Conservation (phyloP, 2,329 filamentous ascomycete species). For the Talaromyces sp. region DNA sequence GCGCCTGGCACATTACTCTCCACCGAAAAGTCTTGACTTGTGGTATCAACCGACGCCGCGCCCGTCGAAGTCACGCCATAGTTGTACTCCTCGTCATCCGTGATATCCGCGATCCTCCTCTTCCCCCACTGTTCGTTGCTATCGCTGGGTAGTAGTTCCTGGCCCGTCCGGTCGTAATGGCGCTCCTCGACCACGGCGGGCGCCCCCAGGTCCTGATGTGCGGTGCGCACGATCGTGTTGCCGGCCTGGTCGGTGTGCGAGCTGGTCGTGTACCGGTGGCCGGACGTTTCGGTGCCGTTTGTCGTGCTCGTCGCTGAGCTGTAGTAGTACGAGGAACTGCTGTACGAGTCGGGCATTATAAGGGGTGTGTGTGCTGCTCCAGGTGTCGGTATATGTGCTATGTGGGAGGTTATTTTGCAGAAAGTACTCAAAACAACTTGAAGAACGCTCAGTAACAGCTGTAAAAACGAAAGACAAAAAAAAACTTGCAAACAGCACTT, state of each 20-base stretch:
- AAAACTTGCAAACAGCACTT: not conserved
- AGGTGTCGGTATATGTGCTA: not conserved
- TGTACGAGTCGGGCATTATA: conserved; percentile 16
- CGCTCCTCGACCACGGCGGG: conserved; percentile 28
- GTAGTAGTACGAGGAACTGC: conserved; percentile 29
- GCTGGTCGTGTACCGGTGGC: conserved; percentile 27
- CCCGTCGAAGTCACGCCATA: conserved; percentile 4
- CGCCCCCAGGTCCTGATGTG: conserved; percentile 29
- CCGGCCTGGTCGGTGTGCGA: conserved; percentile 28
- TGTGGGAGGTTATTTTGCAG: not conserved
- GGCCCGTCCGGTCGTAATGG: conserved; percentile 27
- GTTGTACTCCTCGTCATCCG: conserved; percentile 5
- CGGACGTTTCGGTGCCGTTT: conserved; percentile 22
- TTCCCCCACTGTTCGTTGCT: conserved; percentile 15
- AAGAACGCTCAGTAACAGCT: not conserved
- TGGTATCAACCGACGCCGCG: not conserved
- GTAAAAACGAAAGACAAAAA: not conserved
- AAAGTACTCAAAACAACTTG: not conserved
- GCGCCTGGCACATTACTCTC: not conserved
- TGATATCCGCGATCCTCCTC: conserved; percentile 23
- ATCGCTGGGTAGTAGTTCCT: conserved; percentile 16
- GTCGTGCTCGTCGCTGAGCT: conserved; percentile 23
- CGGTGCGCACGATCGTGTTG: conserved; percentile 27
- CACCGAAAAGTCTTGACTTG: conserved; percentile 1
- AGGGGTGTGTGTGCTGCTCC: too few relatives aligned